Base-by-base conservation (phyloP, 106 monocot genomes). In the Xerophyta viscosa region DNA sequence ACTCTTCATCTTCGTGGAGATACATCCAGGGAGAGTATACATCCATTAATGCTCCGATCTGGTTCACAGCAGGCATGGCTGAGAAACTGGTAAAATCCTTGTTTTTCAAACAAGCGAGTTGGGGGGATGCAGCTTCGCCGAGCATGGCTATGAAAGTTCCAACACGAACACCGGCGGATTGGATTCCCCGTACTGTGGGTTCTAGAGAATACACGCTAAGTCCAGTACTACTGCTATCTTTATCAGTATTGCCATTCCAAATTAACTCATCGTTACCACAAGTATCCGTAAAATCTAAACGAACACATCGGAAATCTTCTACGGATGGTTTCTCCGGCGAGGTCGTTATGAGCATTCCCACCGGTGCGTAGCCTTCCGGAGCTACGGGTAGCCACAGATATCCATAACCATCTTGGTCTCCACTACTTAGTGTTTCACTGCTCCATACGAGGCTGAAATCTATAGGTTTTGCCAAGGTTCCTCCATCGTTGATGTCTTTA, bases 341-440 rank as follows among this genome's bases (percentile, higher is more conserved):
- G 42, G 37, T 14, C 2, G 93, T 93, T 60, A 93, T 76, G 20
- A 77, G 6, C 5, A 75, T 31, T 2, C 93, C 93, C 22, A 77
- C 73, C 4, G 77, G 26, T 37, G 39, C 68, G 65, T 93, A 93
- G 15, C 93, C 83, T 0, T 74, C 60, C 1, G 87, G 88, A 0
- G 92, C 58, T 2, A 71, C 27, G 0, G 93, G 93, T 0, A 83
- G 74, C 92, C 93, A 93, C 60, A 87, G 71, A 66, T 77, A 70
- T 23, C 74, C 87, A 11, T 56, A 6, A 22, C 77, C 71, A 31
- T 64, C 67, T 54, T 64, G 31, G 46, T 68, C 66, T 14, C 65
- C n/a, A n/a, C n/a, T 17, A 55, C 3, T 59, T 2, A 60, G 57
- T 13, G 63, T 57, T 12, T 56, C 57, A 43, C 74, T 74, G 36